Evolutionary conservation across 257 asterid genomes (phyloP), one percentile per base, ranked within the genome.

Genomic region (Anisodus tanguticus): DNA sequence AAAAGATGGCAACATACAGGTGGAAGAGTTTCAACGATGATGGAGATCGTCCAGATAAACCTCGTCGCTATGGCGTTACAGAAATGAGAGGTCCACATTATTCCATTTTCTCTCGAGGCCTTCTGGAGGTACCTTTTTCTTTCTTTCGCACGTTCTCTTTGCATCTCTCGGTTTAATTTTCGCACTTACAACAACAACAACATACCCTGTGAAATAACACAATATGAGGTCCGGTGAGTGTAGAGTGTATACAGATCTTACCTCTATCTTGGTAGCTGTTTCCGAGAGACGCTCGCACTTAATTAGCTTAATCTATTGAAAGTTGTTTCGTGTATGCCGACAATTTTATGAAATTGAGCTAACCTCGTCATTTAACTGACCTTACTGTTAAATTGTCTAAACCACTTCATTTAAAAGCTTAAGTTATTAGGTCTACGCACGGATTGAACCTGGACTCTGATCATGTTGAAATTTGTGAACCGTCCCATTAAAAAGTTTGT

Each of bases 21-120:
- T 92, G 99, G 98, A 95, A 95, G 90, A 95, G 89, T 88, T 94
- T 95, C 92, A 84, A 59, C 4, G 99, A 94, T 59, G 97, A 94
- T n/a, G 97, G 94, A 79, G 99, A 94, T 87, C 98, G 99, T 19
- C 98, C 98, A 0, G 98, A 93, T 90, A 95, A 95, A 88, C 99
- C 99, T 3, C 85, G 99, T 86, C 86, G 88, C 2, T 94, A 55
- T 54, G 99, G 98, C 31, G 96, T 94, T 88, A 95, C 99, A 76
- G 98, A 94, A 89, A 89, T 95, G 88, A 88, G 94, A 80, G 91
- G 96, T 11, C 98, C 98, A 16, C 89, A 91, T 85, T 88, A 87
- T 85, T 92, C 98, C 63, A 93, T 94, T 58, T 90, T 94, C 91
- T 92, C 97, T 39, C 94, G 91, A 74, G 90, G 88, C 81, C 90